Evolutionary conservation across 805 yeast species (phyloP).

Genomic region (Komagataella phaffii): DNA sequence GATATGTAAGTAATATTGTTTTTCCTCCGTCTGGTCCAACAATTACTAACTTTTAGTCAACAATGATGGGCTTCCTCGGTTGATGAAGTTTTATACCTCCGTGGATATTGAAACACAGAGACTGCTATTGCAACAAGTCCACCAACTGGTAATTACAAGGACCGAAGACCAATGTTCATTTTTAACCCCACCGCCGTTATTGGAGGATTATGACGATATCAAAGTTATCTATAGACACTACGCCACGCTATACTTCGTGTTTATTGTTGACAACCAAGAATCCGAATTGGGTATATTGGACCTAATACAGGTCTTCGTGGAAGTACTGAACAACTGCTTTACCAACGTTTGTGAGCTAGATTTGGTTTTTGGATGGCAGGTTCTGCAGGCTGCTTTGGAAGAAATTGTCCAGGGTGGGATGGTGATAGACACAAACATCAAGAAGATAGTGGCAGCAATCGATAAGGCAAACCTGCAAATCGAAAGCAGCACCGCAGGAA

Average conservation of each 20-base stretch:
- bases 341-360: constrained; percentile 92
- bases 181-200: constrained; percentile 74
- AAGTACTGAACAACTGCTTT: constrained; percentile 85
- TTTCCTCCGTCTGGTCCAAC: not conserved
- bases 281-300: constrained; percentile 89
- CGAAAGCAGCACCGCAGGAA: not conserved
- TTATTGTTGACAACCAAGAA: constrained; percentile 92
- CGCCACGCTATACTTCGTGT: constrained; percentile 92
- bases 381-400: constrained; percentile 76
- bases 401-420: constrained; percentile 96
- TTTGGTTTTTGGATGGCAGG: constrained; percentile 98
- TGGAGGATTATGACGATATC: constrained; percentile 54
- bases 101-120: constrained; percentile 79
- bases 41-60: constrained; percentile 38
- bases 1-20: constrained; percentile 42
- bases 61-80: constrained; percentile 79
- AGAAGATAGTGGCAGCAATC: constrained; percentile 69
- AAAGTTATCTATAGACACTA: constrained; percentile 88
- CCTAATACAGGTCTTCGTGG: constrained; percentile 92
- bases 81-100: constrained; percentile 85
- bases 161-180: constrained; percentile 75
- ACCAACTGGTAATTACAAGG: constrained; percentile 60
- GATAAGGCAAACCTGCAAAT: constrained; percentile 42
- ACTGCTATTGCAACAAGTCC: constrained; percentile 67
- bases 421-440: constrained; percentile 88